Evolutionary conservation across 2,329 filamentous ascomycete species (phyloP).

Genomic region (Lasiodiplodia sp.): DNA sequence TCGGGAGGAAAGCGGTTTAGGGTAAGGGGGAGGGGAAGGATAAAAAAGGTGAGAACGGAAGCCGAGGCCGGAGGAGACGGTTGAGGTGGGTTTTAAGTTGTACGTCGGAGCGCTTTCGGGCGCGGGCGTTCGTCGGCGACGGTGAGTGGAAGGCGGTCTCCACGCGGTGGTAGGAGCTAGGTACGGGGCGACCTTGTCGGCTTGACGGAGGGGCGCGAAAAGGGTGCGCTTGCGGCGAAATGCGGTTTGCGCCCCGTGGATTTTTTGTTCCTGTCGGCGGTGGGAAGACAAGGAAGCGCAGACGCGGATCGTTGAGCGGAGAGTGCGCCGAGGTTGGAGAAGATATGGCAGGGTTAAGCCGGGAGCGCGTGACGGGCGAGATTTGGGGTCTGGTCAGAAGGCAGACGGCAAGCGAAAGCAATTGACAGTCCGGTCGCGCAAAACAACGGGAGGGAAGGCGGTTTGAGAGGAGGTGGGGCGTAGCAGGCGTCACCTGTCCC

Average conservation of each 20-base stretch:
- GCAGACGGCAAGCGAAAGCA: not conserved
- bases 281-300: not conserved
- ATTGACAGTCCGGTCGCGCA: not conserved
- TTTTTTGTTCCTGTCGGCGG: not conserved
- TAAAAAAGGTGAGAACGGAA: not conserved
- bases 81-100: not conserved
- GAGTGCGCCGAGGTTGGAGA: slow-evolving; percentile 10
- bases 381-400: not conserved
- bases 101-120: not conserved
- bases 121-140: not conserved
- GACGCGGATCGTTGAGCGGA: slow-evolving; percentile 9
- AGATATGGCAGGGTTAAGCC: not conserved
- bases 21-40: not conserved
- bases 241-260: not conserved
- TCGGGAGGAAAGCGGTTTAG: not conserved
- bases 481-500: not conserved
- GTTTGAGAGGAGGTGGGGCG: not conserved
- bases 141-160: not conserved
- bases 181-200: not conserved
- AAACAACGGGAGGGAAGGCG: too few relatives aligned
- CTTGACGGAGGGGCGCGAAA: not conserved
- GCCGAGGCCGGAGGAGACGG: not conserved
- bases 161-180: not conserved
- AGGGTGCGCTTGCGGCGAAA: not conserved
- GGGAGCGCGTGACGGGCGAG: not conserved